phyloP scores from a whole-genome alignment of 805 yeast genomes.

The Ogataea angusta region DNA sequence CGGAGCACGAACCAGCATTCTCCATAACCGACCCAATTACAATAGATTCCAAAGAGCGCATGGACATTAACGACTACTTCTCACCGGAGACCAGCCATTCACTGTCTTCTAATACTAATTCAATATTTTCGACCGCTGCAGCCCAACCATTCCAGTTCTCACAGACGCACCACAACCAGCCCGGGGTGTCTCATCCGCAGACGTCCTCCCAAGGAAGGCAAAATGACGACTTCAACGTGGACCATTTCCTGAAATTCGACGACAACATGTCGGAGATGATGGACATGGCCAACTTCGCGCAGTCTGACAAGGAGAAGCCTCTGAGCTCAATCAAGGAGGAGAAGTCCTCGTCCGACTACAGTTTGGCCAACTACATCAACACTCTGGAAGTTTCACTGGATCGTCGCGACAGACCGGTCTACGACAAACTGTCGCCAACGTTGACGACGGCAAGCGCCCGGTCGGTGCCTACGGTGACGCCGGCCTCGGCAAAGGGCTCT shows the following conservation, averaged over 20 bases:
- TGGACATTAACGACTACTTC: conserved; percentile 18
- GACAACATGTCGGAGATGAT: conserved; percentile 25
- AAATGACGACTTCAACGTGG: conserved; percentile 31
- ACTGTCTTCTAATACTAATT: conserved; percentile 24
- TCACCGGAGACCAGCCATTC: conserved; percentile 30
- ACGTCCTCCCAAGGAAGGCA: conserved; percentile 9
- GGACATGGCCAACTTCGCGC: conserved; percentile 28
- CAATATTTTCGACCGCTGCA: conserved; percentile 17
- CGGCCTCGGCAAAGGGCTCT: conserved; percentile 7
- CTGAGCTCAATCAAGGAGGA: conserved; percentile 1
- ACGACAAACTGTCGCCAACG: conserved; percentile 13
- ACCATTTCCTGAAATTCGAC: conserved; percentile 32
- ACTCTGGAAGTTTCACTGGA: conserved; percentile 33
- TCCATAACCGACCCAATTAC: conserved; percentile 24
- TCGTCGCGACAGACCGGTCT: conserved; percentile 19
- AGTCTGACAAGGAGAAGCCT: background rate
- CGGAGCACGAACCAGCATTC: conserved; percentile 15
- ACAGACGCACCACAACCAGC: conserved; percentile 3
- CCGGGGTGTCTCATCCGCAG: background rate
- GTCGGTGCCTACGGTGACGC: conserved; percentile 9
- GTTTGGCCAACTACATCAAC: conserved; percentile 31
- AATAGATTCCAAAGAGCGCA: conserved; percentile 21
- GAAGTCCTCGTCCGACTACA: conserved; percentile 16
- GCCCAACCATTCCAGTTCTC: conserved; percentile 8
- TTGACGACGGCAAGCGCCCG: conserved; percentile 13